These are phyloP conservation scores for Juglanconis oblonga DNA, from an alignment of 2,329 filamentous ascomycete genomes.

Conservation along the genomic window DNA sequence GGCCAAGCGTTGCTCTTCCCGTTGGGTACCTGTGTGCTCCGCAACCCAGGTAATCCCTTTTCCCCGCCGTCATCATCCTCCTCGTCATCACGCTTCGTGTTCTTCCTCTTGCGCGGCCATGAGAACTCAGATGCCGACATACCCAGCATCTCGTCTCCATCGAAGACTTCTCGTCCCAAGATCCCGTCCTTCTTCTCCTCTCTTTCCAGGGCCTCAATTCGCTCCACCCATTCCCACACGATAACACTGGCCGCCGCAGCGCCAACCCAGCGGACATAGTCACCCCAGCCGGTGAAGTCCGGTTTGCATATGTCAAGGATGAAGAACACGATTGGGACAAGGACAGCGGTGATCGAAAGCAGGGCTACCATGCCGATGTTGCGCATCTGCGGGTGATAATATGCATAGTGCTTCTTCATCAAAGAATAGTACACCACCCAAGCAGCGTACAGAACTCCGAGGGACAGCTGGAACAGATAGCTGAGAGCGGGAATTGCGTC, in stretches of 20 bases:
- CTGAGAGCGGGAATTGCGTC: slow-evolving; percentile 88
- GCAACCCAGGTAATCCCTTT: slow-evolving; percentile 19
- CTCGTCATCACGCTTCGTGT: slow-evolving; percentile 23
- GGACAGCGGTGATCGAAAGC: slow-evolving; percentile 75
- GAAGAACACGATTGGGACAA: slow-evolving; percentile 91
- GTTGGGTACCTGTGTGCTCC: slow-evolving; percentile 20
- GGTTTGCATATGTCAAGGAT: slow-evolving; percentile 85
- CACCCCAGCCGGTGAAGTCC: slow-evolving; percentile 86
- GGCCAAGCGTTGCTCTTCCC: slow-evolving; percentile 37
- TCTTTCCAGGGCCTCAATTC: slow-evolving; percentile 86
- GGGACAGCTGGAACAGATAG: slow-evolving; percentile 84
- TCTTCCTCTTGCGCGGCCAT: slow-evolving; percentile 41
- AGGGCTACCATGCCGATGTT: slow-evolving; percentile 80
- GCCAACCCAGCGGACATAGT: slow-evolving; percentile 95
- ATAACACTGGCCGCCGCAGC: slow-evolving; percentile 93
- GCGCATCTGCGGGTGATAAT: slow-evolving; percentile 85
- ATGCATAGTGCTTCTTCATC: slow-evolving; percentile 89
- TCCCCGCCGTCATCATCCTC: slow-evolving; percentile 31
- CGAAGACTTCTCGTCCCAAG: slow-evolving; percentile 84
- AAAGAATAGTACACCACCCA: slow-evolving; percentile 93
- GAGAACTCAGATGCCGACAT: slow-evolving; percentile 48
- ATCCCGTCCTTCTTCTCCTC: slow-evolving; percentile 95
- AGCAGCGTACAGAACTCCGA: slow-evolving; percentile 84
- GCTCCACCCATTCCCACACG: slow-evolving; percentile 97
- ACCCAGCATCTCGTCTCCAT: slow-evolving; percentile 90